These are phyloP conservation scores for Solanum etuberosum DNA, from an alignment of 257 asterid genomes.

Conservation along the genomic window DNA sequence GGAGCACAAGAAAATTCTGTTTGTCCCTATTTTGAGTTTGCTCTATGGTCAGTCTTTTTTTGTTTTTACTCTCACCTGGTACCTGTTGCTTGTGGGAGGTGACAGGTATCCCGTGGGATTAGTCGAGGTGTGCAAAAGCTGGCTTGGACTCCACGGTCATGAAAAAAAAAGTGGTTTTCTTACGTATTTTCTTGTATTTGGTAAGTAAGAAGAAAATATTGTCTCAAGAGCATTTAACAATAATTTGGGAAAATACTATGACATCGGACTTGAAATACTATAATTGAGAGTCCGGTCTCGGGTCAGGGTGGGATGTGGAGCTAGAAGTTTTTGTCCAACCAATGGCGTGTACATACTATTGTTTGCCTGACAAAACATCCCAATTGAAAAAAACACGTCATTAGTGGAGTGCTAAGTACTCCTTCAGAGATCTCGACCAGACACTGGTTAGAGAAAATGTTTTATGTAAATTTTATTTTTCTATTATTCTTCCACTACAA, in stretches of 20 bases:
- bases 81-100: too few species aligned
- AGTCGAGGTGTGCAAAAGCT: not conserved
- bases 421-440: not conserved
- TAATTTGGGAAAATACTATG: too few species aligned
- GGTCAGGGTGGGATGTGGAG: not conserved
- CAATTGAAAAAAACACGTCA: rapidly evolving
- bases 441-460: not conserved
- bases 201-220: not conserved
- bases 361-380: not conserved
- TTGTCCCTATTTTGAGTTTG: not conserved
- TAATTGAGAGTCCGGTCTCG: not conserved
- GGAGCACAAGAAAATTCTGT: not conserved
- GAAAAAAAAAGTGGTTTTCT: too few species aligned
- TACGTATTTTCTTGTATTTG: too few species aligned
- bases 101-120: not conserved
- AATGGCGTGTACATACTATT: not conserved
- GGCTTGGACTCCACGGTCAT: not conserved
- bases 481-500: not conserved
- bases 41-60: not conserved
- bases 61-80: not conserved
- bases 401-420: not conserved
- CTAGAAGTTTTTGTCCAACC: not conserved
- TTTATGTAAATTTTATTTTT: not conserved
- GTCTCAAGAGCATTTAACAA: not conserved
- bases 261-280: not conserved